Base-by-base conservation (phyloP, 2,329 filamentous ascomycete genomes). In the Gnomoniopsis smithogilvyi region DNA sequence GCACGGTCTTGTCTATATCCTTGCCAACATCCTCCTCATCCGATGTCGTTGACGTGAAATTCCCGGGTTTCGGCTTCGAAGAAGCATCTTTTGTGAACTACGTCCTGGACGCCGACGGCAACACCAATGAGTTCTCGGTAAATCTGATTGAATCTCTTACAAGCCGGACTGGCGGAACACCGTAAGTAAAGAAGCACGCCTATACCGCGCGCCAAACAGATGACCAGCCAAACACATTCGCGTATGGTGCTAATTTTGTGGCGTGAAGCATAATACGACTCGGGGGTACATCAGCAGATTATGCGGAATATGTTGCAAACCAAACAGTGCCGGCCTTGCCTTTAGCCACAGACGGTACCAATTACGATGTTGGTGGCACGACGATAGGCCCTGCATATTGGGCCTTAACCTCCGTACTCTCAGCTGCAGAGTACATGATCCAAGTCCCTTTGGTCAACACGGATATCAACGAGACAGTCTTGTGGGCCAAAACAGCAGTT, bases 371-470 rank as follows among this genome's bases (percentile, higher is more conserved):
- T 14, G 71, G 70, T 7, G 62, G 64, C 36, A 72, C 70, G 2
- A 71, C 69, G 1, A 69, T 73, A 11, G 70, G 72, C 0, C 68
- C 70, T 3, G 65, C 65, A 2, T 74, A 68, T 62, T 74, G 71
- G 72, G 53, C 61, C 1, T 58, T 72, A 12, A 63, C 67, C 1
- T 57, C 66, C 26, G 68, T 64, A 46, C 72, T 74, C 54, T 69
- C 69, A 0, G 59, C 62, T 3, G 70, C 70, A n/a, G 64, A 66
- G 47, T 74, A 69, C 47, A 69, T 73, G 60, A 63, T 73, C 3
- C 70, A 74, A 56, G 67, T 72, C 3, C 72, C 71, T 4, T 45
- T 74, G 19, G 71, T 70, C 1, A 70, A 66, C n/a, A 68, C 67
- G 8, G 72, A 74, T 45, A 60, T 72, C 14, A 70, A 67, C 51